Conservation (phyloP, 192 early-diverging fungal species). For the Haplosporangium gracile region DNA sequence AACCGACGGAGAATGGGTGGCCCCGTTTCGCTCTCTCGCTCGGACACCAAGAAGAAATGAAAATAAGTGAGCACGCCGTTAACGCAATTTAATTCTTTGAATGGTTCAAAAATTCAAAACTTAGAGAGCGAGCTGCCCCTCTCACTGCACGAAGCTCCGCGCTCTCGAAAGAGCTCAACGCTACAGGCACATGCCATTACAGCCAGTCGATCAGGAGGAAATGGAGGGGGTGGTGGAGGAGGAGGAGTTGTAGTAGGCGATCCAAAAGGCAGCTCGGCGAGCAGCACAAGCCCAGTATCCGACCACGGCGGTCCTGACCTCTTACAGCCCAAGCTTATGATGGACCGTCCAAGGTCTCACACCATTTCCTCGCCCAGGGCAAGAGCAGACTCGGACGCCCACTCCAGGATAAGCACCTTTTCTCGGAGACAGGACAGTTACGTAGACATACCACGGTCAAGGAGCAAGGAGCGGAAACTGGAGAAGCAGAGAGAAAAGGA, state of each 20-base stretch:
- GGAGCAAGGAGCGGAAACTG: constrained; percentile 11
- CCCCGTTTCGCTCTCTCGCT: not conserved
- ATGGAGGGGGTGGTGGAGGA: not conserved
- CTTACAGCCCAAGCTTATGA: not conserved
- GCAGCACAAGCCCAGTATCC: not conserved
- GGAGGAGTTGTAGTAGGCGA: not conserved
- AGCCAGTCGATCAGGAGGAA: not conserved
- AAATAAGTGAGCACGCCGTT: not conserved
- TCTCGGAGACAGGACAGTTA: constrained; percentile 3
- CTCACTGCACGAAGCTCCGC: constrained; percentile 26
- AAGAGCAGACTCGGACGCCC: constrained; percentile 17
- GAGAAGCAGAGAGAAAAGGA: constrained; percentile 41
- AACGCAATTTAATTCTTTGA: not conserved
- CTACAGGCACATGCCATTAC: constrained; percentile 1
- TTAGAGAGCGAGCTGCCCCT: constrained; percentile 12
- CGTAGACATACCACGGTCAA: not conserved
- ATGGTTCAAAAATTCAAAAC: not conserved
- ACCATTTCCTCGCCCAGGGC: constrained; percentile 8
- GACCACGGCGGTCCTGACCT: not conserved
- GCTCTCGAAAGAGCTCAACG: constrained; percentile 31
- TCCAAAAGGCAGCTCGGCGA: not conserved
- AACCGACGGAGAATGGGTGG: not conserved
- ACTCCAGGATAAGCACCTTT: not conserved
- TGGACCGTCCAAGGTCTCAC: constrained; percentile 12
- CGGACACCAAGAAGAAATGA: not conserved